Percentiles rank a stretch among this genome's conserved stretches.
These are phyloP conservation scores for Suillus hirtellus DNA, from an alignment of 768 basidiomycete species.

Conservation along the genomic window DNA sequence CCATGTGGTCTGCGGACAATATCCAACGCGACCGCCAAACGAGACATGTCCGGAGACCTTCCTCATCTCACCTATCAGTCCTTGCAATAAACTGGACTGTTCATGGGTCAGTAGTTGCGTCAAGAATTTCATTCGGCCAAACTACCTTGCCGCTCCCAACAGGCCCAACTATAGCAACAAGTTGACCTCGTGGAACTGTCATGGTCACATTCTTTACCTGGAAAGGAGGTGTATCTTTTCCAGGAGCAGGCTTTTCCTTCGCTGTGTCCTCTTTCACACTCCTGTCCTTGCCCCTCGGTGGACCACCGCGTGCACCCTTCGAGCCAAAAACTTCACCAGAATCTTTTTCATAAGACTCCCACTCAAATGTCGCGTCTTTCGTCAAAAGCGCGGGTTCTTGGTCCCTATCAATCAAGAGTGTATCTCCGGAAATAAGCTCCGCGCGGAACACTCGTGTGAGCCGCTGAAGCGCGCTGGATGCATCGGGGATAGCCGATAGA, in stretches of 20 bases:
- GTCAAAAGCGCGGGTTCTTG: conserved; percentile 52
- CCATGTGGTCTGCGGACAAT: conserved; percentile 76
- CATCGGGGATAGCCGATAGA: conserved; percentile 63
- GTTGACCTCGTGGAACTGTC: conserved; percentile 53
- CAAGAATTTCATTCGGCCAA: background rate
- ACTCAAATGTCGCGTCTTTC: conserved; percentile 60
- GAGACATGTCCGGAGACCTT: conserved; percentile 48
- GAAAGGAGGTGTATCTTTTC: conserved; percentile 35
- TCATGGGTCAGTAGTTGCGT: background rate
- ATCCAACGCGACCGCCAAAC: conserved; percentile 66
- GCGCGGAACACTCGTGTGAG: conserved; percentile 48
- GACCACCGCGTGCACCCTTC: conserved; percentile 9
- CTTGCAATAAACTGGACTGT: conserved; percentile 57
- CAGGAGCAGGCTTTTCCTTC: conserved; percentile 15
- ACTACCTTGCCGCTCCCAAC: conserved; percentile 67
- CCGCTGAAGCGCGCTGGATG: conserved; percentile 59
- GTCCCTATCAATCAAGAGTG: conserved; percentile 44
- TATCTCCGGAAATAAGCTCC: conserved; percentile 44
- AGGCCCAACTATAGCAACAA: conserved; percentile 65
- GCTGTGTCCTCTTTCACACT: conserved; percentile 12
- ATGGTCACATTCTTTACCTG: conserved; percentile 51
- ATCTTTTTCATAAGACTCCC: conserved; percentile 45
- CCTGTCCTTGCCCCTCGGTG: background rate
- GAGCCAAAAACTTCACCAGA: conserved; percentile 5
- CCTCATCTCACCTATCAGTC: conserved; percentile 73